A percentile compares a stretch with the other conserved stretches of the same genome.
These are phyloP conservation scores for Periconia sp. DNA, from an alignment of 2,329 filamentous ascomycete species.

Conservation along the genomic window DNA sequence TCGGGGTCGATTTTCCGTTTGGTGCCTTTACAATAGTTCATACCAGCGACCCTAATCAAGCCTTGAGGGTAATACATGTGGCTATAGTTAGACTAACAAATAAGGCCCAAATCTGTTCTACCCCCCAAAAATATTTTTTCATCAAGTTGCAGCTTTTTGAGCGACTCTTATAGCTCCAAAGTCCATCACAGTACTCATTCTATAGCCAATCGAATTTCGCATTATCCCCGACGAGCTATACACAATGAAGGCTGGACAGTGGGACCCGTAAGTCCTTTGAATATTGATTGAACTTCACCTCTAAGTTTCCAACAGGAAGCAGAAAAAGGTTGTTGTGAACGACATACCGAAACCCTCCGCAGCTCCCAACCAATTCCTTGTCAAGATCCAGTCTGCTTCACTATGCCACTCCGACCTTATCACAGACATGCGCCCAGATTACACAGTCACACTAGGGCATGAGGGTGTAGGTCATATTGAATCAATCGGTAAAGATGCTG, in stretches of 20 bases:
- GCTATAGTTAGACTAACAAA: too few relatives aligned
- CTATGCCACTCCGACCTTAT: conserved; percentile 40
- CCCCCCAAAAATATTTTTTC: too few relatives aligned
- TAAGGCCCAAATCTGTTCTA: too few relatives aligned
- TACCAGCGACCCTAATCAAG: too few relatives aligned
- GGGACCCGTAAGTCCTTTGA: conserved; percentile 34
- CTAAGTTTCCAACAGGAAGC: conserved; percentile 15
- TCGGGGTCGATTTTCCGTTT: too few relatives aligned
- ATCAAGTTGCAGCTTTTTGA: too few relatives aligned
- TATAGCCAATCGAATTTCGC: neutral
- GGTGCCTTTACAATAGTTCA: too few relatives aligned
- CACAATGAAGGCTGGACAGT: conserved; percentile 40
- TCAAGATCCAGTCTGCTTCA: conserved; percentile 39
- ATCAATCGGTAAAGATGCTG: conserved; percentile 39
- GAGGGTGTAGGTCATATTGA: conserved; percentile 56
- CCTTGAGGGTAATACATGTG: too few relatives aligned
- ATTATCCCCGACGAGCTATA: neutral
- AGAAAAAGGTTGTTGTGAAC: conserved; percentile 37
- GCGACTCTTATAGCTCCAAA: neutral
- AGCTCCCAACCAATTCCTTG: conserved; percentile 32
- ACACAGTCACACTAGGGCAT: conserved; percentile 49
- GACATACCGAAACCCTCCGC: conserved; percentile 31
- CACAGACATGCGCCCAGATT: conserved; percentile 31
- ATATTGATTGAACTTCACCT: too few relatives aligned
- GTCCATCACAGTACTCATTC: conserved; percentile 21